Evolutionary conservation across 495 filamentous ascomycete species (phyloP), one percentile per base, ranked within the genome.

Genomic region (Parathielavia appendiculata): DNA sequence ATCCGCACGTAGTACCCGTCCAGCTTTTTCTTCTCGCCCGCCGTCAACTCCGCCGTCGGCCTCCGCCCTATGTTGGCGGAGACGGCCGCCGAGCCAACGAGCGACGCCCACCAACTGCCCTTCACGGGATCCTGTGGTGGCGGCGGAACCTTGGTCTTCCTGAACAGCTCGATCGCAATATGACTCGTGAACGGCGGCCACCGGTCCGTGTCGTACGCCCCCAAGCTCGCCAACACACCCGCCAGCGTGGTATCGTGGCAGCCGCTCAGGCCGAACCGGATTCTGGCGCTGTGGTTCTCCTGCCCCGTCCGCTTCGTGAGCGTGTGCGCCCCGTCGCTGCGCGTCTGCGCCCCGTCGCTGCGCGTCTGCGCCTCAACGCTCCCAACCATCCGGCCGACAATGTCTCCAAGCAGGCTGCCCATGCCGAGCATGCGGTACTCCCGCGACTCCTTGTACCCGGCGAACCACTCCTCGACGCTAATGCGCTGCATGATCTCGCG

Each of bases 171-270:
- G 49, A 98, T 74, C 26, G 93, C 93, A 55, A 98, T 81, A 51
- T 91, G 90, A 61, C 87, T 91, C 0, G 92, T 97, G 65, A 89
- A 98, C 0, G 88, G 90, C 2, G 93, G 93, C 93, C 93, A 98
- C 22, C 77, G 77, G 46, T 82, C 79, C 20, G 74, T 75, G 45
- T 91, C 77, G 67, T 86, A 93, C 7, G 87, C 85, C 10, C 93
- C 93, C 1, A 97, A 63, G 59, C 87, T 90, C 10, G 86, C 77
- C 38, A 98, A 73, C 12, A 95, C 71, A 0, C 79, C 89, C 5
- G 89, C 93, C 10, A 97, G 76, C 19, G 93, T 97, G 11, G 93
- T 97, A 70, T 98, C 93, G 68, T 98, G 93, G 64, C 91, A 96
- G 19, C 93, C 93, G 63, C 83, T 87, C 62, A 98, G 73, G 5